Base-by-base conservation (phyloP, 2,329 filamentous ascomycete genomes). In the Fusarium annulatum region DNA sequence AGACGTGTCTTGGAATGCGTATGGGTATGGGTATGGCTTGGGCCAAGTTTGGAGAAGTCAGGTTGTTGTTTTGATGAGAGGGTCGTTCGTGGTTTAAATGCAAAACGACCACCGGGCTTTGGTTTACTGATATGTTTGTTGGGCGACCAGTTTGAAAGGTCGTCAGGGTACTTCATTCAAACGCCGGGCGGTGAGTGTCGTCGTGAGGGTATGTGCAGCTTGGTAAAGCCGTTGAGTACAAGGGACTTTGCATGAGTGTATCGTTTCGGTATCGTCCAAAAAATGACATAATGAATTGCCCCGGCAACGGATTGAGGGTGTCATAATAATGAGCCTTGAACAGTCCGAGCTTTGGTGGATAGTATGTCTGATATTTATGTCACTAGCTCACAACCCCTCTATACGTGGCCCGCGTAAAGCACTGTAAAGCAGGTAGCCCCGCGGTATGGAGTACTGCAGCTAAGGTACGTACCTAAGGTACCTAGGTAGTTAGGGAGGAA, bases 221-320 rank as follows among this genome's bases (percentile, higher is more conserved):
- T 48, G 26, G 70, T 75, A 69, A 69, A 76, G 53, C 16, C 61
- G 67, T 67, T 73, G 68, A 59, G 61, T 56, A 75, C n/a, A 52
- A 61, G 45, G 41, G 51, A 71, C 64, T 64, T 71, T 65, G 55
- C 63, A 63, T 62, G 39, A 46, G 60, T 49, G 55, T 67, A 57
- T 60, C 56, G 59, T 67, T 71, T 48, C 21, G 45, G 45, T 63
- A 61, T 68, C 42, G 39, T 51, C 53, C 55, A 57, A 42, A 42
- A 56, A 67, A 78, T 74, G 76, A 75, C 74, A 78, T 75, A 74
- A 76, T 66, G 36, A 56, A 75, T 78, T 74, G 73, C 76, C 76
- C 74, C 64, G 63, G 76, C 76, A 78, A 78, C 76, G 69, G 23
- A 33, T 28, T 46, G 43, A 61, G 61, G 67, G 55, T 39, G 49